Conservation (phyloP, 352 stramenopile genomes). For the Pythium dissimile region DNA sequence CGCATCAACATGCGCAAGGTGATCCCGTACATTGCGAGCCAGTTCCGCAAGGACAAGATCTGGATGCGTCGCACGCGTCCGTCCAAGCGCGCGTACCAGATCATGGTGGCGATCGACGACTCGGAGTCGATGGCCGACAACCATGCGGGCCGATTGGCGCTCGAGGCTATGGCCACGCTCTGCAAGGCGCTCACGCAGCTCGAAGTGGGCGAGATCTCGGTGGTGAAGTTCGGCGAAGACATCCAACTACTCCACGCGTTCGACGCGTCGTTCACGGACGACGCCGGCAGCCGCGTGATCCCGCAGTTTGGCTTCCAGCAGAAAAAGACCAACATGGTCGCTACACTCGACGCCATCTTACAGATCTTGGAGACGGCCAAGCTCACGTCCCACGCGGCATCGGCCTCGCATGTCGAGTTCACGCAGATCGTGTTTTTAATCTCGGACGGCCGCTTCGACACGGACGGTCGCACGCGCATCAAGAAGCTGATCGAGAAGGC, state of each 20-base stretch:
- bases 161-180: constrained; percentile 96
- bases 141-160: constrained; percentile 92
- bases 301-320: constrained; percentile 97
- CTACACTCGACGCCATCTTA: constrained; percentile 93
- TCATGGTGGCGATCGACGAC: constrained; percentile 99
- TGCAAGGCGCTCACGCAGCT: constrained; percentile 97
- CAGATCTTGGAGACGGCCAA: constrained; percentile 87
- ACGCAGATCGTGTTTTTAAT: constrained; percentile 99
- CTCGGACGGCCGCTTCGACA: constrained; percentile 98
- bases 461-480: constrained; percentile 93
- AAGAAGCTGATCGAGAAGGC: constrained; percentile 96
- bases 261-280: constrained; percentile 95
- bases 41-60: constrained; percentile 99
- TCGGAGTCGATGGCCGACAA: constrained; percentile 99
- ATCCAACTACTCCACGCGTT: constrained; percentile 97
- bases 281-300: constrained; percentile 92
- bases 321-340: constrained; percentile 95
- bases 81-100: constrained; percentile 98
- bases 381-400: constrained; percentile 43
- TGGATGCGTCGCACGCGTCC: constrained; percentile 99
- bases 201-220: constrained; percentile 93
- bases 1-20: constrained; percentile 99
- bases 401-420: constrained; percentile 50
- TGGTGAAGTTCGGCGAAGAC: constrained; percentile 96
- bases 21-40: constrained; percentile 99